phyloP scores from a whole-genome alignment of 1,284 basidiomycete genomes.

The Rhodotorula mucilaginosa region DNA sequence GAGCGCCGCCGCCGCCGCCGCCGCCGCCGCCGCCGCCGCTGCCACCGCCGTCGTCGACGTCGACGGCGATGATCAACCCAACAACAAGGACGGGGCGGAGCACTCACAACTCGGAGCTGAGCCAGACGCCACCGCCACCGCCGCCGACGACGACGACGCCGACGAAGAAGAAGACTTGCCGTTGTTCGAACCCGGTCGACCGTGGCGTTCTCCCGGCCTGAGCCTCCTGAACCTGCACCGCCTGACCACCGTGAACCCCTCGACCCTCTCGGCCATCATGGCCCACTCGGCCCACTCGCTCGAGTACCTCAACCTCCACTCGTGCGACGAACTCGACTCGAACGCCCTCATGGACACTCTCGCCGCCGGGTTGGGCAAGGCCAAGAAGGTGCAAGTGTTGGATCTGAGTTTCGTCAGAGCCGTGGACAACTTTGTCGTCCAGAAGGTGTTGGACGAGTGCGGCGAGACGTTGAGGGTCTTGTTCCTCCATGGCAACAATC shows the following conservation, averaged over 20 bases:
- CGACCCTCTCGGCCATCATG: constrained; percentile 65
- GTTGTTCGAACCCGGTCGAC: neutral
- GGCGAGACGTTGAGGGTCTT: constrained; percentile 41
- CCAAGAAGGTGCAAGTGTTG: constrained; percentile 59
- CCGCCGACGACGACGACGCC: constrained; percentile 55
- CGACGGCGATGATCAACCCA: no score
- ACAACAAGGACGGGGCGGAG: no score
- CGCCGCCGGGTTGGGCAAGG: constrained; percentile 48
- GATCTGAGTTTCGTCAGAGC: constrained; percentile 86
- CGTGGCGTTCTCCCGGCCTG: constrained; percentile 47
- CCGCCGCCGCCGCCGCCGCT: no score
- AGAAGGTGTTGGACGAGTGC: constrained; percentile 61
- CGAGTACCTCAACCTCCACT: constrained; percentile 68
- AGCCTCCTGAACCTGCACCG: constrained; percentile 46
- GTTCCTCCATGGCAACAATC: constrained; percentile 49
- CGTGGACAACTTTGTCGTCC: constrained; percentile 78
- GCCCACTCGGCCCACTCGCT: constrained; percentile 66
- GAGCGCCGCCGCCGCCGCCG: no score
- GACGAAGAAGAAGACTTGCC: constrained; percentile 55
- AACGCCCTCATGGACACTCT: constrained; percentile 59
- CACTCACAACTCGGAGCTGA: no score
- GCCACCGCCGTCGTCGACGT: no score
- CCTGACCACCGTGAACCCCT: constrained; percentile 54
- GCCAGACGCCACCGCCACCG: no score
- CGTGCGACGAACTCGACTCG: constrained; percentile 64